Base-by-base conservation (phyloP, 495 filamentous ascomycete genomes). In the Neurospora sp. region DNA sequence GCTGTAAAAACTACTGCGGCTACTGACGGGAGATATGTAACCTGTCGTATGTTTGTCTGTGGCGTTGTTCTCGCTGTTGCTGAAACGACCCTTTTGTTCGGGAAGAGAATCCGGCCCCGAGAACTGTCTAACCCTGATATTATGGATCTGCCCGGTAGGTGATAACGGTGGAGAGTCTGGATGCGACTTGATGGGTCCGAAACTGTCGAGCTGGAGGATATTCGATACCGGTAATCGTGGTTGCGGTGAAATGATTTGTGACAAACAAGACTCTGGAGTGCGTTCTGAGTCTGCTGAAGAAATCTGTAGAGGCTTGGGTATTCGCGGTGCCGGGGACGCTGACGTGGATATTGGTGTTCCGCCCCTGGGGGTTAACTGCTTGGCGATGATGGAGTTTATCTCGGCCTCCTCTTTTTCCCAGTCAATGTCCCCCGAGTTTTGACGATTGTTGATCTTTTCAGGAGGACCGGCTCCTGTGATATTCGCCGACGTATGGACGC, bases 141-240 rank as follows among this genome's bases (percentile, higher is more conserved):
- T 43, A 8, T 77, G 73, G 45, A 73, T 75, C 48, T 78, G 77
- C 5, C 77, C 73, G 34, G 75, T 75, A 2, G 78, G 78, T 8
- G 73, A 42, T 9, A 69, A 13, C 34, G 43, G 38, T 28, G 62
- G 48, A 34, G 71, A 34, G 43, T 45, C 48, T 34, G 70, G 19
- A 6, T 36, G 39, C 5, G 70, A 24, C 40, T 71, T 37, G 70
- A 36, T 36, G 48, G 21, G 17, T 39, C 43, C 9, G 43, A 66
- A 66, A 13, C 39, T 66, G 7, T 40, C 71, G 8, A 76, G 74
- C 19, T 54, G 39, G 7, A 76, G 70, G 15, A 76, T 74, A 73
- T 76, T 76, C 15, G 45, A 54, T 19, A 76, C 40, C 13, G 74
- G 37, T 37, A 66, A 70, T 66, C 54, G 69, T 21, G 74, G 74